Evolutionary conservation across 371 early-diverging fungal species (phyloP), one percentile per base, ranked within the genome.

Genomic region (Mucor ambiguus): DNA sequence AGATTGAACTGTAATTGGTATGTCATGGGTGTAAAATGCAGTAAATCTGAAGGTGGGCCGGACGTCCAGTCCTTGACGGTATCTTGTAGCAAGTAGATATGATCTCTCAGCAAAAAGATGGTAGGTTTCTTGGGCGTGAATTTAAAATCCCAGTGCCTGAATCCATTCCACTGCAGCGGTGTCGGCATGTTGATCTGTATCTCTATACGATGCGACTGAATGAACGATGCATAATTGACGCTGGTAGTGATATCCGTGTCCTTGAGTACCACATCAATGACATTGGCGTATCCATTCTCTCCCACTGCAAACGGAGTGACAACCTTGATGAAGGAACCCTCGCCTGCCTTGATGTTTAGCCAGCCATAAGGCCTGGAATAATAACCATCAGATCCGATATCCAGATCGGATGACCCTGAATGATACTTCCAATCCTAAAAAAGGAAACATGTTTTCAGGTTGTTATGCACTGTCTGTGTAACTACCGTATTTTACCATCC

Each of bases 91-190:
- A 95, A 74, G 6, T 87, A 87, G n/a, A 94, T 85, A 66, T 95
- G 95, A 56, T 95, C 95, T 11, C 93, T 84, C n/a, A 95, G 73
- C 20, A 94, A 67, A 65, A 82, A 91, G 14, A 91, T 72, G 28
- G 77, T 71, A 16, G 90, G 73, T 1, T 70, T 61, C 37, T 69
- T 70, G 10, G 86, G 54, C 7, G 69, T 66, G 16, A 87, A 61
- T 16, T 82, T 78, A 66, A 92, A 83, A 11, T 78, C 76, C 93
- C 94, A 93, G 6, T 68, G 73, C 26, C 93, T 82, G 58, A 78
- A 78, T 2, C 81, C 85, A 71, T 95, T 94, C 95, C 95, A 95
- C n/a, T 86, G 71, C 8, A 90, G 61, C 1, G 95, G 95, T 48
- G 80, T 81, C 9, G 84, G 85, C 81, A 93, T 81, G 12, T 70